Percentiles rank a stretch among this genome's conserved stretches.
phyloP scores from a whole-genome alignment of 108 stramenopile species.

The Discostella stelligeroides region DNA sequence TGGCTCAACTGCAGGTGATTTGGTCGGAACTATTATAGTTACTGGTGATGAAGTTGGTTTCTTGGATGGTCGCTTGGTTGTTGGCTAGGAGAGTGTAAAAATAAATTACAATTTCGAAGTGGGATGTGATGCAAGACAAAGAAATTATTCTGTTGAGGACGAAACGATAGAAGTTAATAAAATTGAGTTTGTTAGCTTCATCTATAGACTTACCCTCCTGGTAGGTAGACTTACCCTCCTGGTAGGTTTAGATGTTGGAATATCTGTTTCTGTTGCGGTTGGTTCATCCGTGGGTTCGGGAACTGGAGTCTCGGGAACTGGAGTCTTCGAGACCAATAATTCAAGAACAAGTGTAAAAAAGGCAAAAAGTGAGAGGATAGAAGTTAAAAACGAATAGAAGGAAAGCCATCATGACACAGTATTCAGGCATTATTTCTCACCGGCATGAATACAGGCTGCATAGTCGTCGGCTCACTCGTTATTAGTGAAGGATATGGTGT shows the following conservation, averaged over 20 bases:
- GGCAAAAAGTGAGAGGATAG: too few species aligned
- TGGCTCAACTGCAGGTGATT: neutral
- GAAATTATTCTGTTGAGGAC: neutral
- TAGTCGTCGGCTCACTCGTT: slow-evolving; percentile 15
- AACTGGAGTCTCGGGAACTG: slow-evolving; percentile 5
- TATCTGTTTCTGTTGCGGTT: neutral
- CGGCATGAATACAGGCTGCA: neutral
- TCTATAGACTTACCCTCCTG: too few species aligned
- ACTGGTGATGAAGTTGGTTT: neutral
- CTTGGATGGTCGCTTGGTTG: too few species aligned
- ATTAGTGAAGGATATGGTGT: neutral
- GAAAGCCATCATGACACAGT: neutral
- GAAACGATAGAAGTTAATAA: too few species aligned
- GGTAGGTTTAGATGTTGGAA: slow-evolving; percentile 1
- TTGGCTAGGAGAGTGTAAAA: too few species aligned
- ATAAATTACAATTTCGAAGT: too few species aligned
- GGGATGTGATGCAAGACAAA: neutral
- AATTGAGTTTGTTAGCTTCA: neutral
- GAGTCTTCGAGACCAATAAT: too few species aligned
- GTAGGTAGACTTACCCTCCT: neutral
- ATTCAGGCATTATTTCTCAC: neutral
- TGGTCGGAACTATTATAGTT: neutral
- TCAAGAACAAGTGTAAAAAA: too few species aligned
- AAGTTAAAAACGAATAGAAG: too few species aligned
- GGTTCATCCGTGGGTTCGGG: slow-evolving; percentile 11